These are phyloP conservation scores for Pseudogymnoascus pannorum DNA, from an alignment of 2,329 filamentous ascomycete species.

Conservation along the genomic window DNA sequence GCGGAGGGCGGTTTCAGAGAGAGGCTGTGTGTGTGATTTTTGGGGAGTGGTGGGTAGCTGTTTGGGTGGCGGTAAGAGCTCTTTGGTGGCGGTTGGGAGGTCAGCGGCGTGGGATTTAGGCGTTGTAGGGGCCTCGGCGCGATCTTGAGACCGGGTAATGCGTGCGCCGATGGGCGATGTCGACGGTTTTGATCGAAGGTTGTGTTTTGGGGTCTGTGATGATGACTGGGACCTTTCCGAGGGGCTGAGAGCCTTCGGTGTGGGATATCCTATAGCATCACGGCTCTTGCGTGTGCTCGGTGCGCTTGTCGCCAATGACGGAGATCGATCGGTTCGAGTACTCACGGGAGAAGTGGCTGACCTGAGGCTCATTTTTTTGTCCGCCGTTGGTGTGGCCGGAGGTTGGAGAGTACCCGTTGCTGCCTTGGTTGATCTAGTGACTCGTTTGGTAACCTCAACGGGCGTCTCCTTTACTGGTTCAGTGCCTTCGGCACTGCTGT, in stretches of 20 bases:
- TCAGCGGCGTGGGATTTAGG: background rate
- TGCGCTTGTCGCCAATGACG: slow-evolving; percentile 20
- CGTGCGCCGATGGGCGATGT: background rate
- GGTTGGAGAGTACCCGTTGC: background rate
- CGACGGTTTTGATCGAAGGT: slow-evolving; percentile 1
- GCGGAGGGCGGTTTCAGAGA: slow-evolving; percentile 18
- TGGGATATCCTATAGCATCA: slow-evolving; percentile 27
- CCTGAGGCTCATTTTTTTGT: slow-evolving; percentile 1
- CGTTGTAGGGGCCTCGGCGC: background rate
- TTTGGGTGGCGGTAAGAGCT: background rate
- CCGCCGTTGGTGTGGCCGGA: background rate
- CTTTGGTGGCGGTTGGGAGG: background rate
- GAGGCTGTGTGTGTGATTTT: background rate
- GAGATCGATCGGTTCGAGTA: slow-evolving; percentile 12
- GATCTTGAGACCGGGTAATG: slow-evolving; percentile 1
- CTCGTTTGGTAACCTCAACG: background rate
- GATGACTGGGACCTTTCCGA: slow-evolving; percentile 16
- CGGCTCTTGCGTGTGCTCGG: slow-evolving; percentile 20
- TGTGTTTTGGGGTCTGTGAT: background rate
- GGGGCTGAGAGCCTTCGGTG: slow-evolving; percentile 22
- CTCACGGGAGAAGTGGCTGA: slow-evolving; percentile 11
- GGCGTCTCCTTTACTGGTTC: background rate
- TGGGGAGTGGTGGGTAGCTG: slow-evolving; percentile 14
- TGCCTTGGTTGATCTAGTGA: background rate
- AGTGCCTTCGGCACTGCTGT: background rate